phyloP scores from a whole-genome alignment of 108 stramenopile species.

The Nitzschia palea region DNA sequence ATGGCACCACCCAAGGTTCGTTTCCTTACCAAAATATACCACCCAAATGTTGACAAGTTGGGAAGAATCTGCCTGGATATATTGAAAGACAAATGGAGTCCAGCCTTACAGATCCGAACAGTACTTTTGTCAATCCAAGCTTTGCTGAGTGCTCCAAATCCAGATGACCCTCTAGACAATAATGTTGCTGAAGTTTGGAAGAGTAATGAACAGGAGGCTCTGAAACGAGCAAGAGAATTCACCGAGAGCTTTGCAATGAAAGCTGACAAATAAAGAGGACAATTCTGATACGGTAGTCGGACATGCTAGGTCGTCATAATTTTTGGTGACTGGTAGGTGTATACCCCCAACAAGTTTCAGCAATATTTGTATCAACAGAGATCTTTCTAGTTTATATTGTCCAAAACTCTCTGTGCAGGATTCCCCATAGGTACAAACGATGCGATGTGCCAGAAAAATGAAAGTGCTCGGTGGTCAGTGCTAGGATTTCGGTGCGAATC shows the following conservation, averaged over 20 bases:
- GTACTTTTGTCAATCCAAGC: constrained; percentile 94
- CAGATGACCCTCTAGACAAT: constrained; percentile 98
- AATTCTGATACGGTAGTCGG: too few relatives aligned
- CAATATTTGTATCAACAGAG: too few relatives aligned
- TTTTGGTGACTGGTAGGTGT: too few relatives aligned
- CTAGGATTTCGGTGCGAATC: too few relatives aligned
- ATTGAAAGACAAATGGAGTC: constrained; percentile 99
- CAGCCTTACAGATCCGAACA: constrained; percentile 96
- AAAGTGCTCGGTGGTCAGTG: too few relatives aligned
- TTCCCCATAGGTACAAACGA: too few relatives aligned
- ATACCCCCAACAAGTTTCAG: too few relatives aligned
- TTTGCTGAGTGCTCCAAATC: constrained; percentile 95
- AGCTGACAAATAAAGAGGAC: constrained; percentile 15
- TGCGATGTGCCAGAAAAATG: too few relatives aligned
- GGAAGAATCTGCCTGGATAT: constrained; percentile 99
- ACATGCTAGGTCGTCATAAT: too few relatives aligned
- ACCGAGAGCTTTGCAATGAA: constrained; percentile 90
- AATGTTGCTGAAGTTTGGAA: constrained; percentile 98
- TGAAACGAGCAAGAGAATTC: constrained; percentile 86
- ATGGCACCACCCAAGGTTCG: constrained; percentile 99
- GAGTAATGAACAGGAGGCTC: constrained; percentile 88
- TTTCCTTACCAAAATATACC: constrained; percentile 98
- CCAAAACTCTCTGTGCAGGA: too few relatives aligned
- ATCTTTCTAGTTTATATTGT: too few relatives aligned
- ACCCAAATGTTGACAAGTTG: constrained; percentile 98